These are phyloP conservation scores for Lavandula angustifolia DNA, from an alignment of 257 asterid genomes.

Conservation along the genomic window DNA sequence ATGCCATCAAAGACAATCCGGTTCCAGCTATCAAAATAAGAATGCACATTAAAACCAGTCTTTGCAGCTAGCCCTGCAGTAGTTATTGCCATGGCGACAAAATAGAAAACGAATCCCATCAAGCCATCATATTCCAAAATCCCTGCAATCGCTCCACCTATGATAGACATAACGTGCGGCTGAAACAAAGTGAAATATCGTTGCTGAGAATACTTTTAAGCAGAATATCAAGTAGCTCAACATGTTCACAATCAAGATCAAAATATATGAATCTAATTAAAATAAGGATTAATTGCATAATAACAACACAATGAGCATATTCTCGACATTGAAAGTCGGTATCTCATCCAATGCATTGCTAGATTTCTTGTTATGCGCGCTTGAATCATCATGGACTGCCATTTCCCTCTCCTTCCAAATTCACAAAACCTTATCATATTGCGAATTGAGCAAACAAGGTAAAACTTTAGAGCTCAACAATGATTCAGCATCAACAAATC, in stretches of 20 bases:
- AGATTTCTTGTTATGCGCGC: slow-evolving; percentile 44
- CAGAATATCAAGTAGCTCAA: background rate
- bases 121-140: slow-evolving; percentile 69
- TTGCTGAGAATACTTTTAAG: slow-evolving; percentile 25
- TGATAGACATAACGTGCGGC: slow-evolving; percentile 93
- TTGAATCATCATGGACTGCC: slow-evolving; percentile 58
- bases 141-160: slow-evolving; percentile 86
- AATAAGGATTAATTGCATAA: slow-evolving; percentile 11
- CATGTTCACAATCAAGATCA: background rate
- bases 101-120: slow-evolving; percentile 74
- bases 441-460: background rate
- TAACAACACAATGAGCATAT: slow-evolving; percentile 31
- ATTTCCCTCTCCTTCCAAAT: slow-evolving; percentile 43
- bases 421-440: slow-evolving; percentile 19
- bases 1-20: slow-evolving; percentile 70
- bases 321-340: slow-evolving; percentile 69
- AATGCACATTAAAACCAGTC: slow-evolving; percentile 70
- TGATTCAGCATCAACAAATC: no score
- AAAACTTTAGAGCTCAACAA: no score
- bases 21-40: slow-evolving; percentile 85
- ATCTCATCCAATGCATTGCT: slow-evolving; percentile 54
- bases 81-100: slow-evolving; percentile 74
- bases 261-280: no score
- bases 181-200: slow-evolving; percentile 33
- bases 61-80: slow-evolving; percentile 84